Conservation (phyloP, 2,329 filamentous ascomycete species). For the Hypoxylon rubiginosum region DNA sequence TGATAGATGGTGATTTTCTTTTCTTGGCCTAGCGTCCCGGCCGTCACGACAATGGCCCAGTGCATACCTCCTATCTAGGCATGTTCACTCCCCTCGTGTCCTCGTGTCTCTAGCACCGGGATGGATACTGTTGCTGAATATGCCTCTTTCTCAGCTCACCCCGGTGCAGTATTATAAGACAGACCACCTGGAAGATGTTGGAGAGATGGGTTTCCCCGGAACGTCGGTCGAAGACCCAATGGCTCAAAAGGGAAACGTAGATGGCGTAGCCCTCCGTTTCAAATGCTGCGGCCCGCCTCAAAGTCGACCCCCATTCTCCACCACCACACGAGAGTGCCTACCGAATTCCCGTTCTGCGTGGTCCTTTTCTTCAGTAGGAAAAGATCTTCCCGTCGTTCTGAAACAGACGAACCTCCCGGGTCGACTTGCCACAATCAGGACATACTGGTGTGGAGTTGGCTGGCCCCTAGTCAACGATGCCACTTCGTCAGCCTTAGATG, state of each 20-base stretch:
- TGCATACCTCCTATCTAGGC: slow-evolving; percentile 10
- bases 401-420: slow-evolving; percentile 17
- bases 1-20: slow-evolving; percentile 8
- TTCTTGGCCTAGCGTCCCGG: slow-evolving; percentile 14
- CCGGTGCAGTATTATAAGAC: slow-evolving; percentile 21
- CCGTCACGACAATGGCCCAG: slow-evolving; percentile 11
- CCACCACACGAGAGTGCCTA: slow-evolving; percentile 24
- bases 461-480: neutral
- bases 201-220: slow-evolving; percentile 14
- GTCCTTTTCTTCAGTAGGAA: slow-evolving; percentile 6
- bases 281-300: slow-evolving; percentile 27
- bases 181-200: slow-evolving; percentile 10
- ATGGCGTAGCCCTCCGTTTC: slow-evolving; percentile 37
- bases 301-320: slow-evolving; percentile 27
- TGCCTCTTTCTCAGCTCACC: slow-evolving; percentile 24
- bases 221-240: slow-evolving; percentile 15
- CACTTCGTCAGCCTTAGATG: neutral
- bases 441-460: neutral
- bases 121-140: slow-evolving; percentile 13
- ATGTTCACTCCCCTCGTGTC: slow-evolving; percentile 6
- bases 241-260: slow-evolving; percentile 2
- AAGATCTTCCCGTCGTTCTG: slow-evolving; percentile 21
- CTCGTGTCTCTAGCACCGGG: slow-evolving; percentile 11
- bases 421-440: slow-evolving; percentile 11
- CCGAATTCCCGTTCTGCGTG: slow-evolving; percentile 19